phyloP scores from a whole-genome alignment of 164 flowering plant species.

The Hamamelis virginiana region DNA sequence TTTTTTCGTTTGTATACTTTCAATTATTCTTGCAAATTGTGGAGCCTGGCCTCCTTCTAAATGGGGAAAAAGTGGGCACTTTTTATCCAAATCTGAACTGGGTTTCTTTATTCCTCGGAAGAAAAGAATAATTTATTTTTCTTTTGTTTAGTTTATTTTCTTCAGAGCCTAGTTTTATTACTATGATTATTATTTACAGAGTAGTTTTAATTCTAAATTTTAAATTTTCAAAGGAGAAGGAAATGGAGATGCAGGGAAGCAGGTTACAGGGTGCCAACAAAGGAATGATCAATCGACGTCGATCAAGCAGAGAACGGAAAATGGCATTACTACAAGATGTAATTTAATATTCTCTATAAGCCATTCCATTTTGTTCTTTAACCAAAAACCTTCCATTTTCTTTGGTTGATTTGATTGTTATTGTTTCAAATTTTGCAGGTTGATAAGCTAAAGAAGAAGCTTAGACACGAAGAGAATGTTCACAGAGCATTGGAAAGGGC shows the following conservation, averaged over 20 bases:
- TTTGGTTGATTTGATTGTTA: not conserved
- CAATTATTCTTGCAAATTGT: not conserved
- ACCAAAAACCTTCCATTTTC: not conserved
- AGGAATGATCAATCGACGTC: slow-evolving; percentile 24
- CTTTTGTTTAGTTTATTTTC: not conserved
- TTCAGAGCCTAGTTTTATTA: not conserved
- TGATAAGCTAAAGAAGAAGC: slow-evolving; percentile 68
- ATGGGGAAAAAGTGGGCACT: slow-evolving; percentile 12
- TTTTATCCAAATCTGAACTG: slow-evolving; percentile 31
- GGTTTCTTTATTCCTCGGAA: slow-evolving; percentile 26
- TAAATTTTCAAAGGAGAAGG: slow-evolving; percentile 23
- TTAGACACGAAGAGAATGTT: slow-evolving; percentile 71
- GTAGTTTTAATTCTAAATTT: not conserved
- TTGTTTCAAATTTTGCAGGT: slow-evolving; percentile 37
- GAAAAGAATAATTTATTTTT: slow-evolving; percentile 30
- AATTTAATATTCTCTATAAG: slow-evolving; percentile 1
- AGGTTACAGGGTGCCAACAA: slow-evolving; percentile 23
- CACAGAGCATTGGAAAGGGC: slow-evolving; percentile 70
- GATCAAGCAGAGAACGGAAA: slow-evolving; percentile 46
- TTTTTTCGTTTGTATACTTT: not conserved
- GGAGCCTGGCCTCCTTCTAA: not conserved
- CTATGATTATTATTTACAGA: not conserved
- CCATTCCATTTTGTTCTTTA: not conserved
- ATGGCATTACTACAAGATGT: slow-evolving; percentile 65
- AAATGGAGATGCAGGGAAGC: slow-evolving; percentile 30